Conservation (phyloP, 148 eudicot genomes). For the Pouteria glomerata region DNA sequence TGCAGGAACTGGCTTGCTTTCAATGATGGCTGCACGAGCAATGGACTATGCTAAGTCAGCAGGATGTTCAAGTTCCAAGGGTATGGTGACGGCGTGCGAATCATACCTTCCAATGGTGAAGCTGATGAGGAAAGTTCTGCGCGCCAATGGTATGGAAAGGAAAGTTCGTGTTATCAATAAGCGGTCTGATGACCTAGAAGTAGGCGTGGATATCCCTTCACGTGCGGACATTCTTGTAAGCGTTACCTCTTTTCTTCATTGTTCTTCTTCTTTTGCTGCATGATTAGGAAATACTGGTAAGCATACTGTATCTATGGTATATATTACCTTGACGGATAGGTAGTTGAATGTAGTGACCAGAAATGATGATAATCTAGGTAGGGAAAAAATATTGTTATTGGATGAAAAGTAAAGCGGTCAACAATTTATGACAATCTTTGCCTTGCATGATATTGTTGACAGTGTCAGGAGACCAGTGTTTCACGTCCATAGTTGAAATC, state of each 20-base stretch:
- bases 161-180: slow-evolving; percentile 65
- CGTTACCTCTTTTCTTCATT: background rate
- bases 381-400: background rate
- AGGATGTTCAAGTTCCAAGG: slow-evolving; percentile 29
- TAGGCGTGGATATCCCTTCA: slow-evolving; percentile 58
- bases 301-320: background rate
- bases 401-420: background rate
- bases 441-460: background rate
- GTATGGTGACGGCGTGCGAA: slow-evolving; percentile 73
- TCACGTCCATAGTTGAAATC: background rate
- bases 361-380: background rate
- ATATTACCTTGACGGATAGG: background rate
- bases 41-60: slow-evolving; percentile 35
- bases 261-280: background rate
- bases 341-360: background rate
- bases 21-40: slow-evolving; percentile 93
- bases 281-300: background rate
- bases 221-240: slow-evolving; percentile 87
- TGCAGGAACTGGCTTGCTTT: slow-evolving; percentile 90
- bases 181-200: slow-evolving; percentile 78
- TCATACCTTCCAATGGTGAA: slow-evolving; percentile 96
- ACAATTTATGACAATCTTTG: no score
- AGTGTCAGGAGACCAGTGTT: background rate
- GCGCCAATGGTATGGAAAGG: slow-evolving; percentile 55
- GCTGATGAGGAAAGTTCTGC: slow-evolving; percentile 69